Evolutionary conservation across 2,329 filamentous ascomycete genomes (phyloP), one percentile per base, ranked within the genome.

Genomic region (Fusarium chuoi): DNA sequence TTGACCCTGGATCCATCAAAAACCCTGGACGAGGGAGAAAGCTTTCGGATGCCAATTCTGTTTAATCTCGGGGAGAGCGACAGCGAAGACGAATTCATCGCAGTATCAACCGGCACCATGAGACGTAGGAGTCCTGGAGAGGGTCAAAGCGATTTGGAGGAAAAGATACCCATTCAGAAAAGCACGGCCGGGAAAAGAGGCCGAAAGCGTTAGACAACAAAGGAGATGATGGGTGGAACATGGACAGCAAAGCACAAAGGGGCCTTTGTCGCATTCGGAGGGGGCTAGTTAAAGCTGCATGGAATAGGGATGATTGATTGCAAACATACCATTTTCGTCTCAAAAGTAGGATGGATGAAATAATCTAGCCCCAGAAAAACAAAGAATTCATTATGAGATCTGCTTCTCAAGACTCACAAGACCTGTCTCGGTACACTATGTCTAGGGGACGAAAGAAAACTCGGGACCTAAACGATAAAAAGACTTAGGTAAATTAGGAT

Each of bases 11-110:
- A 95, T 68, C 88, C 88, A 42, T 87, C 89, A 35, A 91, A 91
- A 77, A 87, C 86, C 26, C 89, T 91, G 68, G 85, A 88, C 17
- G 88, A 89, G 14, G 86, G 90, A 58, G 86, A 87, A 42, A 86
- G 87, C n/a, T 98, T 98, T 81, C 89, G 90, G 65, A 97, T 99
- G 92, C 97, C 96, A 1, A 94, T 99, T 7, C 84, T 98, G n/a
- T 90, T 98, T 72, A 94, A 98, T 79, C 89, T 98, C 51, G 94
- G 95, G 54, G 95, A 97, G 78, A 98, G 94, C 77, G 96, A 98
- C 79, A 98, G 94, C 79, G 96, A 98, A 79, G 96, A 99, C 78
- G 97, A 99, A 79, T 91, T 92, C 68, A 84, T 92, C 33, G 85
- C 88, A 9, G 89, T 92, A 28, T 90, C 89, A 24, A 89, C 90